Conservation (phyloP, 2,329 filamentous ascomycete species). For the Colletotrichum viniferum region DNA sequence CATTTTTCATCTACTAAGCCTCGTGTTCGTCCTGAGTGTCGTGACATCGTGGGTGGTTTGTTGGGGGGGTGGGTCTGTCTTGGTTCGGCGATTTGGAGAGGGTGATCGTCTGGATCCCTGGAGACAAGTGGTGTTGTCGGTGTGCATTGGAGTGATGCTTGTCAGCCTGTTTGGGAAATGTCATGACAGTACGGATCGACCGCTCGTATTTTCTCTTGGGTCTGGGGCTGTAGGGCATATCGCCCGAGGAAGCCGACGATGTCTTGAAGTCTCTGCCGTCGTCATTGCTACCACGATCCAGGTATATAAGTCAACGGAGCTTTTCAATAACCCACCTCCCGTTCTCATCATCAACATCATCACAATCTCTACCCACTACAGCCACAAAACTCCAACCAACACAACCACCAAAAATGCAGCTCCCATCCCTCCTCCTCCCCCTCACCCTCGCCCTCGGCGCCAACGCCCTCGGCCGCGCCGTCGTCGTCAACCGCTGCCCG, state of each 20-base stretch:
- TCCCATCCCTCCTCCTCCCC: slow-evolving; percentile 4
- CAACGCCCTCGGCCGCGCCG: slow-evolving; percentile 35
- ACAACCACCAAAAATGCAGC: neutral
- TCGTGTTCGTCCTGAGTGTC: neutral
- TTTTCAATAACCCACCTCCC: accelerated
- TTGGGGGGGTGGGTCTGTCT: neutral
- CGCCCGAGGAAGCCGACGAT: neutral
- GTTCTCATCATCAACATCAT: neutral
- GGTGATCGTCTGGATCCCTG: neutral
- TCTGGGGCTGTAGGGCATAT: neutral
- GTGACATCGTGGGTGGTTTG: neutral
- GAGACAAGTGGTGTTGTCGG: neutral
- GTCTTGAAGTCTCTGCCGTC: neutral
- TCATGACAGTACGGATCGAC: neutral
- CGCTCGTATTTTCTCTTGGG: neutral
- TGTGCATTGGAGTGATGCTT: neutral
- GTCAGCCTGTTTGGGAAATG: neutral
- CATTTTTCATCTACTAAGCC: neutral
- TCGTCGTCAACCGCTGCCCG: slow-evolving; percentile 40
- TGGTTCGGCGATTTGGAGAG: too few species aligned
- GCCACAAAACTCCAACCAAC: neutral
- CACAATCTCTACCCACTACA: neutral
- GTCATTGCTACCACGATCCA: accelerated
- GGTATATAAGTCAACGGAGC: neutral
- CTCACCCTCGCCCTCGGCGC: slow-evolving; percentile 27